phyloP scores from a whole-genome alignment of 2,329 filamentous ascomycete species.

The Scedosporium dehoogii region DNA sequence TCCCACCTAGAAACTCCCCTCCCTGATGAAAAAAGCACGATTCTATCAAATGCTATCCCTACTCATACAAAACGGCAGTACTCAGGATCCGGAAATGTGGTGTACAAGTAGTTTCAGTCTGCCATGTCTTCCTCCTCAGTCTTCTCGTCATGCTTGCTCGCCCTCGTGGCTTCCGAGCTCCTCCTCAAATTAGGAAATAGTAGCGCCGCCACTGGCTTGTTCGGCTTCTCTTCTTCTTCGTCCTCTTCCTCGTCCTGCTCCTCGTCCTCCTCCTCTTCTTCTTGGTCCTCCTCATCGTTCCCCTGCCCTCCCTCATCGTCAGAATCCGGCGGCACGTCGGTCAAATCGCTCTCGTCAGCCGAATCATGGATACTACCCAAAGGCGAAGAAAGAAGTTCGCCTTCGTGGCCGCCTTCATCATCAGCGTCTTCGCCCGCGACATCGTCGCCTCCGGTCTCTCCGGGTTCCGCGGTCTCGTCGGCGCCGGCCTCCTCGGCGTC shows the following conservation, averaged over 20 bases:
- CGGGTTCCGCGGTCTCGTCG: constrained; percentile 20
- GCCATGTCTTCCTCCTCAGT: constrained; percentile 7
- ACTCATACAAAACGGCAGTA: background rate
- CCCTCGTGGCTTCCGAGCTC: constrained; percentile 15
- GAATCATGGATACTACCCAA: constrained; percentile 53
- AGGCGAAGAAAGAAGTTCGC: constrained; percentile 33
- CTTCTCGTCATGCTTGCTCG: constrained; percentile 13
- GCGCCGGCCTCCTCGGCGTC: constrained; percentile 20
- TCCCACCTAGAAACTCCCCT: background rate
- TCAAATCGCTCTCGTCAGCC: constrained; percentile 60
- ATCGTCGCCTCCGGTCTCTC: constrained; percentile 18
- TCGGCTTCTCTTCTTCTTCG: constrained; percentile 9
- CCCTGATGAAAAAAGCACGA: too few relatives aligned
- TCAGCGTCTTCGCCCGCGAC: constrained; percentile 16
- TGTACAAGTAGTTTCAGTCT: background rate
- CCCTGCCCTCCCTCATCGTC: constrained; percentile 43
- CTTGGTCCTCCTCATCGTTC: constrained; percentile 3
- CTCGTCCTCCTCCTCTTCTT: constrained; percentile 15
- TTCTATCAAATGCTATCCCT: too few relatives aligned
- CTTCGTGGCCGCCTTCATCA: constrained; percentile 3
- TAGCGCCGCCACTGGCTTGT: constrained; percentile 14
- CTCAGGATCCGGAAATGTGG: too few relatives aligned
- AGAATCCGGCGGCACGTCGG: constrained; percentile 50
- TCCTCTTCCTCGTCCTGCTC: constrained; percentile 14
- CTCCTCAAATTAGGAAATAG: constrained; percentile 5